These are phyloP conservation scores for Ceraceosorus guamensis DNA, from an alignment of 1,284 basidiomycete genomes.

Conservation along the genomic window DNA sequence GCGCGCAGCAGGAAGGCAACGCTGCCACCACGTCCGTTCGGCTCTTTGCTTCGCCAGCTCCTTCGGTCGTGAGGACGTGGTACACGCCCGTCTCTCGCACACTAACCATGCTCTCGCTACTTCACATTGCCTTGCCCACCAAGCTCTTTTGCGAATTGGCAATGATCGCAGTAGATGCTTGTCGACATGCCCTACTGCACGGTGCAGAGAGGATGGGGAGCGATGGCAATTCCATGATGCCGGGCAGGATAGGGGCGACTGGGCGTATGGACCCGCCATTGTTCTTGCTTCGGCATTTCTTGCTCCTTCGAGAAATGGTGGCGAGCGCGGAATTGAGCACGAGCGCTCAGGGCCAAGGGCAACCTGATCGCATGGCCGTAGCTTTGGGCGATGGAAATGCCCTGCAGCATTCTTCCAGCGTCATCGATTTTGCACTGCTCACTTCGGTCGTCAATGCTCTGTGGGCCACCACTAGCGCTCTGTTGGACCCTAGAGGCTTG, in stretches of 20 bases:
- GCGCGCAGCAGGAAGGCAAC: neutral
- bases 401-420: neutral
- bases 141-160: neutral
- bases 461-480: neutral
- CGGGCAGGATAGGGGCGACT: conserved; percentile 1
- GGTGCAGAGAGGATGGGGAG: neutral
- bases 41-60: conserved; percentile 3
- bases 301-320: conserved; percentile 1
- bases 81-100: conserved; percentile 5
- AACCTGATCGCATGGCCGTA: neutral
- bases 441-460: neutral
- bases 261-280: conserved; percentile 4
- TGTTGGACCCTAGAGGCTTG: neutral
- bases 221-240: neutral
- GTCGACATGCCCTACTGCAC: neutral
- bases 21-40: neutral
- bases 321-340: neutral
- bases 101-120: conserved; percentile 2
- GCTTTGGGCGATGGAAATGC: neutral
- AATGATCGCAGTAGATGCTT: neutral
- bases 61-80: conserved; percentile 2
- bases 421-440: conserved; percentile 4
- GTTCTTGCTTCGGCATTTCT: conserved; percentile 4
- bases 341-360: neutral
- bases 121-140: conserved; percentile 2